Percentiles rank a stretch among this genome's conserved stretches.
Evolutionary conservation across 139 green algal genomes (phyloP).

Genomic region (Haematococcus sp.): DNA sequence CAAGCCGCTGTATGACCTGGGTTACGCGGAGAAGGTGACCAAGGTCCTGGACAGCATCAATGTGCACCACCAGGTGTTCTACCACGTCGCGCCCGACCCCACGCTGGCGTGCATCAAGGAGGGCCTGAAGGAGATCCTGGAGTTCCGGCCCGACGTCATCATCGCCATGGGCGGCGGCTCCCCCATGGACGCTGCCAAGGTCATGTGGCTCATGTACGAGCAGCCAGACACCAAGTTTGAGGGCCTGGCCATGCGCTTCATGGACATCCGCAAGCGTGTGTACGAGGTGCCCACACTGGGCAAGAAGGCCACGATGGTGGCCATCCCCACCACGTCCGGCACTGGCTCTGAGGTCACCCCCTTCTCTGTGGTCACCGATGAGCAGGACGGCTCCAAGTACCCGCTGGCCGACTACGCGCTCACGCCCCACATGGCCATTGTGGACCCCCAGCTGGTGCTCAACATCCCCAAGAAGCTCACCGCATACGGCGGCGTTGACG

Average conservation of each 20-base stretch:
- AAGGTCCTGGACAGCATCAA: constrained; percentile 15
- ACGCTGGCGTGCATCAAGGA: constrained; percentile 56
- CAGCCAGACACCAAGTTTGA: constrained; percentile 64
- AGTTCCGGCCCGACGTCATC: constrained; percentile 63
- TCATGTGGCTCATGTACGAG: constrained; percentile 73
- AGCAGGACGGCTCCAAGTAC: constrained; percentile 38
- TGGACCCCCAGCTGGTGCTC: constrained; percentile 43
- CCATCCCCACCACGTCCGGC: constrained; percentile 63
- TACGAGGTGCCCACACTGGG: constrained; percentile 54
- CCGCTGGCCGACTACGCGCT: constrained; percentile 54
- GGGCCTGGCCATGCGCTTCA: constrained; percentile 68
- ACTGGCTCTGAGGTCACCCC: constrained; percentile 70
- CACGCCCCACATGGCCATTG: constrained; percentile 50
- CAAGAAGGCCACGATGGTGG: constrained; percentile 17
- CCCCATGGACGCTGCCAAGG: constrained; percentile 76
- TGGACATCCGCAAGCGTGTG: constrained; percentile 75
- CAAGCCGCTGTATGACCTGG: constrained; percentile 59
- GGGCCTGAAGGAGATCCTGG: constrained; percentile 42
- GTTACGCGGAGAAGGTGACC: constrained; percentile 45
- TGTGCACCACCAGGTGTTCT: constrained; percentile 43
- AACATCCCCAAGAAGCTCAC: constrained; percentile 66
- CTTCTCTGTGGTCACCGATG: constrained; percentile 69
- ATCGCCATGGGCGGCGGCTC: constrained; percentile 69
- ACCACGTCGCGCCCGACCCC: constrained; percentile 59
- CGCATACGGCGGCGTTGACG: constrained; percentile 64